Base-by-base conservation (phyloP, 2,329 filamentous ascomycete genomes). In the Pseudogymnoascus destructans region DNA sequence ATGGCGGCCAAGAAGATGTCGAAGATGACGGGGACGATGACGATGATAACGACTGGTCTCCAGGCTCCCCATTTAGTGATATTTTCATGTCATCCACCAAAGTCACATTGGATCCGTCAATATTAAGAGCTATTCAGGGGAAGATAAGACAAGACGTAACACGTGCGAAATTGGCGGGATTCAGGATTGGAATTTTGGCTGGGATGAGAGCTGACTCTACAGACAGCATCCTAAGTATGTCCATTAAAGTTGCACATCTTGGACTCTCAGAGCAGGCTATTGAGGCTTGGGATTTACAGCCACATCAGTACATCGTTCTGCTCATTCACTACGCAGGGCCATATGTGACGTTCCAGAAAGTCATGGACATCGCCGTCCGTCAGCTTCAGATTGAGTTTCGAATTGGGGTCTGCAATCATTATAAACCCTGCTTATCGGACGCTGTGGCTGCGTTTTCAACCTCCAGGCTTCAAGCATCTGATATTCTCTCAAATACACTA, bases 241-340 rank as follows among this genome's bases (percentile, higher is more conserved):
- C 89, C 0, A 79, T 87, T 27, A 82, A 81, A 3, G 79, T 87
- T 27, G 74, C 77, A 3, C 86, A 86, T 64, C 78, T 95, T 1
- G 82, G 79, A 0, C 79, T 95, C 10, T 85, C 87, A 0, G 77
- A 85, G 35, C 87, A 91, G 66, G 84, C 82, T 0, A 79, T 89
- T 70, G 77, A 85, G 65, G 87, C 89, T 1, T 95, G 90, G 90
- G 78, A 85, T 60, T 69, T 95, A 9, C 71, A 79, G 11, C 71
- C 75, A 0, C 70, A 75, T 0, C 84, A 90, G 32, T 91, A 92
- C 65, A 70, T 95, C 36, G 79, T 92, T 3, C 74, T 95, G 3
- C 73, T 95, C 19, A 77, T 93, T 42, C 78, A 79, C 33, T 86
- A 86, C 63, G 72, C 75, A 0, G 69, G 70, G n/a, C 76, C 74